Conservation (phyloP, 331 rosid species). For the Quercus lobata region DNA sequence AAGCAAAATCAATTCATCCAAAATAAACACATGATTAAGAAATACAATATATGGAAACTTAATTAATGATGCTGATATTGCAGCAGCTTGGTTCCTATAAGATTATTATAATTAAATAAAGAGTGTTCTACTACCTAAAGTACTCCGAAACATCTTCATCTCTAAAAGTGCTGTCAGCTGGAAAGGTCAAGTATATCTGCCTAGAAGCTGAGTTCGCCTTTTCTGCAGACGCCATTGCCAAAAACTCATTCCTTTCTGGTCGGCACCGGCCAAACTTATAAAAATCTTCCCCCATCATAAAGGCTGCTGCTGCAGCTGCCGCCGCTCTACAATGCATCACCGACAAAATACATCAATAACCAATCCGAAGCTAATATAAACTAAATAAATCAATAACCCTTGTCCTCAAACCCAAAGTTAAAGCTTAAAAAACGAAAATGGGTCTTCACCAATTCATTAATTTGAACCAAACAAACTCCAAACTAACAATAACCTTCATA, state of each 20-base stretch:
- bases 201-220: conserved; percentile 57
- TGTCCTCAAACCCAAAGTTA: not conserved
- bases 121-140: conserved; percentile 36
- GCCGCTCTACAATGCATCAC: conserved; percentile 21
- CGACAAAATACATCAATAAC: not conserved
- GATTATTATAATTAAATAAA: not conserved
- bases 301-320: conserved; percentile 32
- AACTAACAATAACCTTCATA: not conserved
- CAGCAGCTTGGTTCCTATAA: not conserved
- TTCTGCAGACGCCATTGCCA: conserved; percentile 43
- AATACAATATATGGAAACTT: not conserved
- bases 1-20: too few relatives aligned
- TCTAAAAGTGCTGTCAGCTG: conserved; percentile 60
- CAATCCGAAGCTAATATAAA: conserved; percentile 1
- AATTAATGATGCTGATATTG: not conserved
- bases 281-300: conserved; percentile 52
- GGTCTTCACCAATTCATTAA: not conserved
- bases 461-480: not conserved
- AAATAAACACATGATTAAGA: not conserved
- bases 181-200: conserved; percentile 63
- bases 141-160: conserved; percentile 66
- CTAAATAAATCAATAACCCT: not conserved
- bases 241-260: conserved; percentile 46
- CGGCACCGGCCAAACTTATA: conserved; percentile 42
- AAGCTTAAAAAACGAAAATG: conserved; percentile 1